These are phyloP conservation scores for Russula brevipes DNA, from an alignment of 768 basidiomycete species.

Conservation along the genomic window DNA sequence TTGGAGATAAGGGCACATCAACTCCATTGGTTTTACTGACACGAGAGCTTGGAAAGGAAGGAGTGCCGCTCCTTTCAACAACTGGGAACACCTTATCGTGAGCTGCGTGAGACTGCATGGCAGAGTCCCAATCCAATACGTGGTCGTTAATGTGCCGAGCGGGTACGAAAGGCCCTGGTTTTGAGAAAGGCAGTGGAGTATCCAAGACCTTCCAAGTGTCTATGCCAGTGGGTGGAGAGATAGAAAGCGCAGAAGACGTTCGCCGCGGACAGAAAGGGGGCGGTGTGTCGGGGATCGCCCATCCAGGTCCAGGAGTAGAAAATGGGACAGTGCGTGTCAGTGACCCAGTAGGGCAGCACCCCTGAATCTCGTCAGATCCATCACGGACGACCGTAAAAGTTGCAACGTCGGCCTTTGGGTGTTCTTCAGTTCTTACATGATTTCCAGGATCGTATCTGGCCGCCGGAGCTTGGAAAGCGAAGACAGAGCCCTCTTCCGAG, in stretches of 20 bases:
- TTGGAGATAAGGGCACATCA: neutral
- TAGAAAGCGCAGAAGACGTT: neutral
- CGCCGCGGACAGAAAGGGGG: neutral
- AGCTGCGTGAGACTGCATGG: conserved; percentile 24
- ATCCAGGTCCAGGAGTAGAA: conserved; percentile 21
- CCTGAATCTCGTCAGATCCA: neutral
- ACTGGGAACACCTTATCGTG: conserved; percentile 21
- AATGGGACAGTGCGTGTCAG: neutral
- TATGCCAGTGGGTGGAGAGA: neutral
- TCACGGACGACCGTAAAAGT: neutral
- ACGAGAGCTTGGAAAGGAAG: neutral
- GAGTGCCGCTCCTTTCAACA: neutral
- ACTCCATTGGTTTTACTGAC: neutral
- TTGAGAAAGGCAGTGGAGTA: conserved; percentile 34
- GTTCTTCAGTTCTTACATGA: neutral
- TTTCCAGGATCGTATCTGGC: neutral
- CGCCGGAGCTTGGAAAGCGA: conserved; percentile 17
- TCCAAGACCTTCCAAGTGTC: neutral
- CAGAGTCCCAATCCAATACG: neutral
- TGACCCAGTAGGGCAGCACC: neutral
- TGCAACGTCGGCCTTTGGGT: neutral
- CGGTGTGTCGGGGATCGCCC: neutral
- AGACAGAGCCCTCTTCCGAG: conserved; percentile 17
- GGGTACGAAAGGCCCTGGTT: conserved; percentile 41
- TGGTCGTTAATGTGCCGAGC: neutral